These are phyloP conservation scores for Saussurea involucrata DNA, from an alignment of 129 eudicot species.

Conservation along the genomic window DNA sequence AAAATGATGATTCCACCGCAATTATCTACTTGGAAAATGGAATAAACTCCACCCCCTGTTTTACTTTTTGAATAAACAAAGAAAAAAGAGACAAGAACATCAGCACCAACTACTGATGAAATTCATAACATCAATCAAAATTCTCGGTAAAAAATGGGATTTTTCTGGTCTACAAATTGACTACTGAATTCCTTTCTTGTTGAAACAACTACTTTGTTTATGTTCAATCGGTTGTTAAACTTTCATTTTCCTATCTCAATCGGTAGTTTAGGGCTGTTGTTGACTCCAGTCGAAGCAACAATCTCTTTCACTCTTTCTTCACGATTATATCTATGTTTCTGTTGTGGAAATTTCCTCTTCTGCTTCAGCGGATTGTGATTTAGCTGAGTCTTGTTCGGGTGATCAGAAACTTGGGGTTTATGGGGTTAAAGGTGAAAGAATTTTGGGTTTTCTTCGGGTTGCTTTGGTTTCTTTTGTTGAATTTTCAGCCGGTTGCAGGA, in stretches of 20 bases:
- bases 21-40: background rate
- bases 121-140: background rate
- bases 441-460: conserved; percentile 36
- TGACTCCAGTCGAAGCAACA: conserved; percentile 48
- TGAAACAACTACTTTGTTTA: conserved; percentile 5
- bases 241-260: conserved; percentile 43
- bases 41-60: background rate
- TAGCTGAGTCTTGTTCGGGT: conserved; percentile 15
- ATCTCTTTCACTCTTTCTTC: conserved; percentile 16
- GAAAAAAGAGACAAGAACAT: background rate
- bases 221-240: conserved; percentile 45
- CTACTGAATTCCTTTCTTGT: conserved; percentile 24
- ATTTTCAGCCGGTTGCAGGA: conserved; percentile 44
- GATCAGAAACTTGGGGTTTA: conserved; percentile 8
- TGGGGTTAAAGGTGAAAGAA: conserved; percentile 30
- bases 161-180: conserved; percentile 43
- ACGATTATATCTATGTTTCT: background rate
- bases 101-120: conserved; percentile 4
- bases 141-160: background rate
- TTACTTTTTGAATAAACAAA: background rate
- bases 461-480: conserved; percentile 30
- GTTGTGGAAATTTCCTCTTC: conserved; percentile 10
- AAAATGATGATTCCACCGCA: background rate
- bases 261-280: conserved; percentile 35
- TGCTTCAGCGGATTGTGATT: conserved; percentile 19